Evolutionary conservation across 2,329 filamentous ascomycete genomes (phyloP), one percentile per base, ranked within the genome.

Genomic region (Exophiala mesophila): DNA sequence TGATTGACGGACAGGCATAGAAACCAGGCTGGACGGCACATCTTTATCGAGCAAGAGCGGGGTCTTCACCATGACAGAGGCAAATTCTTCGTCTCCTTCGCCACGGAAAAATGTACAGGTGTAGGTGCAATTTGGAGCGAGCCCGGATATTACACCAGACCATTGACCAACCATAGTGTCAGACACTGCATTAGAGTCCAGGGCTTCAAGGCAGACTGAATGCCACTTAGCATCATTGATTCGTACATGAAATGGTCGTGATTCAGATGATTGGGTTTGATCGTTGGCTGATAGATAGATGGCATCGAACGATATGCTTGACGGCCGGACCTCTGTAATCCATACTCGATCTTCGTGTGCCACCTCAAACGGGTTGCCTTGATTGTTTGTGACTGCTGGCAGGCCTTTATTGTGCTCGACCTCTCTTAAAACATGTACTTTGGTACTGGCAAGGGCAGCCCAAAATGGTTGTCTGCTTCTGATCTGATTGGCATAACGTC

Each of bases 371-470:
- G 47, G 45, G 29, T 33, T 43, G 20, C 52, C 44, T 39, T 48
- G 44, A 26, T 43, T 49, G 30, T 43, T 43, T 7, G 38, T 45
- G 9, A 50, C 34, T 24, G 41, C 45, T 20, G 52, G 49, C 15
- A 52, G 48, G 39, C 62, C 64, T 53, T 76, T 70, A 66, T 85
- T 90, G 61, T 94, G 78, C 66, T 88, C 84, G 56, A 87, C 86
- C 65, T 88, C 89, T 69, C 94, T 92, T 60, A 94, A 82, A 67
- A 95, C 88, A 57, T 92, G 90, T 62, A 96, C 89, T 73, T 96
- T 96, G 60, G 89, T 95, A 68, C 88, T 95, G 38, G 89, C 89
- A 56, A 96, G 77, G 35, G 89, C 89, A 52, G 89, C 88, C 89
- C 89, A 96, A 53, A 96, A 78, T 36, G 89, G 89, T 67, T 96